phyloP scores from a whole-genome alignment of 768 basidiomycete species.

The Hortiboletus flavorubellus region DNA sequence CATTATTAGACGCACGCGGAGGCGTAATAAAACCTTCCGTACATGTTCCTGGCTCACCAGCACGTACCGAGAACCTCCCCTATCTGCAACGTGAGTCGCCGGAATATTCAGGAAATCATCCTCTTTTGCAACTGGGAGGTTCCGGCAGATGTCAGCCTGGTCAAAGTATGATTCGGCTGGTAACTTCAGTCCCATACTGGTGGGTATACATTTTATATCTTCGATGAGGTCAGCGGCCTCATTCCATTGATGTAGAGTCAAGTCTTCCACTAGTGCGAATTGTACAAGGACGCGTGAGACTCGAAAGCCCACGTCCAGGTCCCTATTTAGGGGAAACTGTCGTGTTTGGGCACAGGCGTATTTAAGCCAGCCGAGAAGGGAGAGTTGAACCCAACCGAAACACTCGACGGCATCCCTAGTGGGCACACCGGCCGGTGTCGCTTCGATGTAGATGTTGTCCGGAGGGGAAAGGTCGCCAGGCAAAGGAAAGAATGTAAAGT shows the following conservation, averaged over 20 bases:
- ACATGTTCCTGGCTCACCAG: not conserved
- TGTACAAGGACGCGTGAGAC: conserved; percentile 60
- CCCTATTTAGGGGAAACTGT: not conserved
- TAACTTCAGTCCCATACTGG: conserved; percentile 62
- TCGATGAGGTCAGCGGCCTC: conserved; percentile 49
- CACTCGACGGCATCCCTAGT: conserved; percentile 34
- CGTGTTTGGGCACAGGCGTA: conserved; percentile 48
- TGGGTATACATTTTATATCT: conserved; percentile 63
- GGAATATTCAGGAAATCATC: not conserved
- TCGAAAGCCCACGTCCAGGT: conserved; percentile 49
- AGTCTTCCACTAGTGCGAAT: conserved; percentile 67
- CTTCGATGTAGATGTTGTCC: conserved; percentile 62
- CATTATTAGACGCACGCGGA: conserved; percentile 37
- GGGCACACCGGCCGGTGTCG: conserved; percentile 53
- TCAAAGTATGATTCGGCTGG: conserved; percentile 78
- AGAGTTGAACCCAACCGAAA: conserved; percentile 79
- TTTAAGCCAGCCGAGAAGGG: conserved; percentile 65
- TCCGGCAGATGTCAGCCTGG: conserved; percentile 74
- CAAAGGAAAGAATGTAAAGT: conserved; percentile 53
- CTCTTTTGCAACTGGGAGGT: conserved; percentile 9
- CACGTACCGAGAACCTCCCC: not conserved
- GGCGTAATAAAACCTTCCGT: not conserved
- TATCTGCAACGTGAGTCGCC: not conserved
- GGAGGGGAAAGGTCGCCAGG: conserved; percentile 71
- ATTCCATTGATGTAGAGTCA: conserved; percentile 51